A percentile compares a stretch with the other conserved stretches of the same genome.
Conservation (phyloP, 192 early-diverging fungal genomes). For the Podila minutissima region DNA sequence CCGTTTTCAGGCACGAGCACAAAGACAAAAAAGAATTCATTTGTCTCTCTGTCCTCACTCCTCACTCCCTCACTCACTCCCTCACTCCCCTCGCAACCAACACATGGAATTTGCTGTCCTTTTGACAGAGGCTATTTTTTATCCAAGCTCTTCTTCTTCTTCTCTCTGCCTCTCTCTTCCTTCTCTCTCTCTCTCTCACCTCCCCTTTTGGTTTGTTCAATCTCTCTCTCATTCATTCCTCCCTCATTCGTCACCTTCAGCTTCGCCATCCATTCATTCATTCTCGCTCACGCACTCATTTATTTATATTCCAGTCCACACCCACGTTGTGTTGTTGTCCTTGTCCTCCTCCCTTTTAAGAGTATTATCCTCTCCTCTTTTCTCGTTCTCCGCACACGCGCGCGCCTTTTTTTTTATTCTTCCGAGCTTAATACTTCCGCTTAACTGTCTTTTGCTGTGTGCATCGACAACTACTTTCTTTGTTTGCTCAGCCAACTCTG, state of each 20-base stretch:
- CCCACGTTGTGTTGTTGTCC: too few species aligned
- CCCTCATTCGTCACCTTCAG: too few species aligned
- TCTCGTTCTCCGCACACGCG: neutral
- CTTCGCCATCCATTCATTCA: too few species aligned
- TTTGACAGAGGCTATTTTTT: conserved; percentile 1
- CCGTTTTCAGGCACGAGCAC: too few species aligned
- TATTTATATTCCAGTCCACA: too few species aligned
- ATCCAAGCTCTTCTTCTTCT: neutral
- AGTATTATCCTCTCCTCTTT: neutral
- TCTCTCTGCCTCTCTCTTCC: neutral
- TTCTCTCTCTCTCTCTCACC: neutral
- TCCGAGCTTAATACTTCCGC: neutral
- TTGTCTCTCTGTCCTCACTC: too few species aligned
- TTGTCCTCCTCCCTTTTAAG: too few species aligned
- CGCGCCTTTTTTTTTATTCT: neutral
- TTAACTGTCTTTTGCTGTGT: neutral
- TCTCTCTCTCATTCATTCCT: too few species aligned
- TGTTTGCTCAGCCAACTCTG: neutral
- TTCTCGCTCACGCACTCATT: too few species aligned
- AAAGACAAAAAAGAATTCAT: too few species aligned
- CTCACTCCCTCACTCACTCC: too few species aligned
- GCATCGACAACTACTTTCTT: neutral
- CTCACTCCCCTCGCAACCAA: too few species aligned
- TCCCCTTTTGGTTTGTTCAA: neutral
- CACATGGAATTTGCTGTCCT: neutral